A percentile compares a stretch with the other conserved stretches of the same genome.
Evolutionary conservation across 441 rosid species (phyloP).

Genomic region (Croton setiger): DNA sequence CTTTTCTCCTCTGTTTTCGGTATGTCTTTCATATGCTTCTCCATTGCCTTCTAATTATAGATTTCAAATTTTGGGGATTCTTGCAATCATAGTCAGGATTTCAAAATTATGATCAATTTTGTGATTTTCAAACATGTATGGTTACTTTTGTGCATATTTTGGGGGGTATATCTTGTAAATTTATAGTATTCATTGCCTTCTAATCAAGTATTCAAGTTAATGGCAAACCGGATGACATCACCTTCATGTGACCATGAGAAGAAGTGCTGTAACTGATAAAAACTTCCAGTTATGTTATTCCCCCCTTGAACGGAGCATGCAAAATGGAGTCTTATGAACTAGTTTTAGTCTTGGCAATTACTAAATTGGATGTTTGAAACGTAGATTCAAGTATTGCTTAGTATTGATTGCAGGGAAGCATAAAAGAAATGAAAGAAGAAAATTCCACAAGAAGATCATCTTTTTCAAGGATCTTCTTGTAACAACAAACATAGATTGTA

Average conservation of each 20-base stretch:
- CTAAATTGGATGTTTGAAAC: background rate
- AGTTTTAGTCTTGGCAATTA: background rate
- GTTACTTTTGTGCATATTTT: too few relatives aligned
- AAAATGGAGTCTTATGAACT: background rate
- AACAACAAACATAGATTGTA: background rate
- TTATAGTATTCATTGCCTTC: background rate
- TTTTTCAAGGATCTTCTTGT: background rate
- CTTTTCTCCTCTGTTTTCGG: conserved; percentile 74
- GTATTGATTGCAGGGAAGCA: background rate
- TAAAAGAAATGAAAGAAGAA: background rate
- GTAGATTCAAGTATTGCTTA: background rate
- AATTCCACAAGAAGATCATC: background rate
- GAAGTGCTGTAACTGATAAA: background rate
- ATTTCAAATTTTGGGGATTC: background rate
- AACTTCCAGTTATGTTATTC: too few relatives aligned
- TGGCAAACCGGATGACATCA: background rate
- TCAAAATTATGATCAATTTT: background rate
- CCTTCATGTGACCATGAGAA: background rate
- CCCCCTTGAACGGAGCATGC: too few relatives aligned
- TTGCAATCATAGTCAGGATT: background rate
- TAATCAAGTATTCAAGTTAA: background rate
- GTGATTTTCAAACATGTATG: background rate
- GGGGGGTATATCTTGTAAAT: too few relatives aligned
- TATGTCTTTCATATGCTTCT: conserved; percentile 23
- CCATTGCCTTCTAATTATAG: background rate